These are phyloP conservation scores for Mitragyna speciosa DNA, from an alignment of 257 asterid species.

Conservation along the genomic window DNA sequence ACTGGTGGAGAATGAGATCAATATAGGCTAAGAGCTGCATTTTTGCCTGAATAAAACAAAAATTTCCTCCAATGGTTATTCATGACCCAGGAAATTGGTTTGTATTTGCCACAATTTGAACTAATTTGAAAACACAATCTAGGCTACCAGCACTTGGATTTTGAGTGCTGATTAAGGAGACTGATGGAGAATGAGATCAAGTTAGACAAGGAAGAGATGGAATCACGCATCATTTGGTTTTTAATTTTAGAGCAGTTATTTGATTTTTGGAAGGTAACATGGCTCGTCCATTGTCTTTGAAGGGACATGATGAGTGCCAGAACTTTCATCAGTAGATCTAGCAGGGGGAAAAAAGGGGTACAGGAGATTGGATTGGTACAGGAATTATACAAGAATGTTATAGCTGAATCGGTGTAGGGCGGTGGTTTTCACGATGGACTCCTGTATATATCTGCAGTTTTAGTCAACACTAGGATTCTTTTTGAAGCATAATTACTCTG, in stretches of 20 bases:
- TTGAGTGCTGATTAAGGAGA: neutral
- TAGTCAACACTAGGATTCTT: neutral
- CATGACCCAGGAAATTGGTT: neutral
- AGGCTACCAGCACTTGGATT: neutral
- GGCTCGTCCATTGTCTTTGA: neutral
- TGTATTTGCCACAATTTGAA: neutral
- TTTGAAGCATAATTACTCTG: neutral
- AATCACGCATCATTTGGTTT: neutral
- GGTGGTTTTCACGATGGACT: neutral
- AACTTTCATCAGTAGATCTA: neutral
- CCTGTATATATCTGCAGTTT: slow-evolving; percentile 6
- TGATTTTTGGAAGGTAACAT: neutral
- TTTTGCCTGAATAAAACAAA: neutral
- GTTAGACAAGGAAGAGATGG: neutral
- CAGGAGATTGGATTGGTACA: neutral
- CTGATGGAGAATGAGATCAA: neutral
- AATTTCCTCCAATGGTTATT: neutral
- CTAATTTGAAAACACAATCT: neutral
- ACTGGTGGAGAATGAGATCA: neutral
- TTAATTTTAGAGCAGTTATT: neutral
- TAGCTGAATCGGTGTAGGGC: neutral
- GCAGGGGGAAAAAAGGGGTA: neutral
- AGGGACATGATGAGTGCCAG: neutral
- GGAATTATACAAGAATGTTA: neutral
- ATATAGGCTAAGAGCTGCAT: neutral